A percentile compares a stretch with the other conserved stretches of the same genome.
These are phyloP conservation scores for Neospora caninum DNA, from an alignment of 169 alveolate species.

Conservation along the genomic window DNA sequence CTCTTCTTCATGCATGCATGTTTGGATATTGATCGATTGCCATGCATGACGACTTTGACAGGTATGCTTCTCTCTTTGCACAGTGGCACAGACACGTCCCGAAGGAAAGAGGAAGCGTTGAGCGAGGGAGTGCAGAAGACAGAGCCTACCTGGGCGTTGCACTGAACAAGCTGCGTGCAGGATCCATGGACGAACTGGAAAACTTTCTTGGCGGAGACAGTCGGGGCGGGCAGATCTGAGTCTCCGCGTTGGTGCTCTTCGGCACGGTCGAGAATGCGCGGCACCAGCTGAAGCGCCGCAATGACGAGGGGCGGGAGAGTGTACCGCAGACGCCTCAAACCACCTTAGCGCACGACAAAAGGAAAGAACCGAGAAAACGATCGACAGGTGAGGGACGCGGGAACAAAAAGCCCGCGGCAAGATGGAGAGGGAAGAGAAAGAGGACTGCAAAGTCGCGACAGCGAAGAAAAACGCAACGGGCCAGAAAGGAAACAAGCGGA, in stretches of 20 bases:
- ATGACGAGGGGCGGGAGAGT: conserved; percentile 78
- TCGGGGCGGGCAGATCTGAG: conserved; percentile 34
- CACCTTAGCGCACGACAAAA: conserved; percentile 63
- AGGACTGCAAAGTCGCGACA: too few species aligned
- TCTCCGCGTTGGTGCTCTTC: conserved; percentile 28
- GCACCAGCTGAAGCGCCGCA: conserved; percentile 73
- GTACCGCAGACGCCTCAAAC: conserved; percentile 68
- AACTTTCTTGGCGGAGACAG: conserved; percentile 57
- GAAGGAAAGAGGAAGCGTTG: too few species aligned
- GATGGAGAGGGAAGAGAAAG: too few species aligned
- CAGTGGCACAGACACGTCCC: too few species aligned
- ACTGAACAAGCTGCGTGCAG: conserved; percentile 40
- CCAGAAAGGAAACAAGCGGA: too few species aligned
- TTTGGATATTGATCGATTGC: too few species aligned
- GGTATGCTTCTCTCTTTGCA: too few species aligned
- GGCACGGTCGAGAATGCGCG: conserved; percentile 36
- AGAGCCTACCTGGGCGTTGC: conserved; percentile 35
- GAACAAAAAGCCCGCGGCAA: too few species aligned
- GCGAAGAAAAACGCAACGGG: too few species aligned
- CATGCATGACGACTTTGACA: too few species aligned
- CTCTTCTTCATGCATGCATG: too few species aligned
- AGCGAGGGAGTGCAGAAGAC: background rate
- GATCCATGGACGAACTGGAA: conserved; percentile 71
- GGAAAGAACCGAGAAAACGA: background rate
- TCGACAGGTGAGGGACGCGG: too few species aligned